Evolutionary conservation across 495 filamentous ascomycete species (phyloP).

Genomic region (Penicillium egyptiacum): DNA sequence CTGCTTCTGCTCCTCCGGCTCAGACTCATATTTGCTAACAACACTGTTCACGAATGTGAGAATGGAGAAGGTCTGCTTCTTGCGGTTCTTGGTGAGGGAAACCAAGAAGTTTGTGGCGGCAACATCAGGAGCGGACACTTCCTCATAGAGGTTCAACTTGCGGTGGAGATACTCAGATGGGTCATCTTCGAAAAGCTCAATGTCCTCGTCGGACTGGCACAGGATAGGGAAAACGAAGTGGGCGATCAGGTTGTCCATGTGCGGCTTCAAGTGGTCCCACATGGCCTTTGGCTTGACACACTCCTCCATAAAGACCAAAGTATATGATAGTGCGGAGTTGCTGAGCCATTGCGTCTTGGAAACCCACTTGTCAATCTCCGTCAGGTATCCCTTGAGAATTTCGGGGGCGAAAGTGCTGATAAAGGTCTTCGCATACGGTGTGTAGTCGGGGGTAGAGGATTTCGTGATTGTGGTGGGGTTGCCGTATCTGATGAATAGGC

Average conservation of each 20-base stretch:
- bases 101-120: slow-evolving; percentile 96
- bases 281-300: slow-evolving; percentile 96
- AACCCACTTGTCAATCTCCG: slow-evolving; percentile 95
- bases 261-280: slow-evolving; percentile 91
- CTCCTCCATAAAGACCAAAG: slow-evolving; percentile 89
- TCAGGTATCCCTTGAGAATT: slow-evolving; percentile 88
- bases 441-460: slow-evolving; percentile 66
- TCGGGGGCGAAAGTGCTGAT: slow-evolving; percentile 89
- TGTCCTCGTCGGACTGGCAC: slow-evolving; percentile 88
- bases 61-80: slow-evolving; percentile 93
- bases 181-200: slow-evolving; percentile 90
- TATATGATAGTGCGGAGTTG: slow-evolving; percentile 88
- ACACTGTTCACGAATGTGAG: slow-evolving; percentile 90
- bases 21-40: slow-evolving; percentile 84
- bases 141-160: slow-evolving; percentile 97
- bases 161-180: slow-evolving; percentile 95
- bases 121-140: slow-evolving; percentile 92
- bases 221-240: slow-evolving; percentile 95
- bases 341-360: slow-evolving; percentile 92
- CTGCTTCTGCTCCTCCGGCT: slow-evolving; percentile 82
- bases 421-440: slow-evolving; percentile 83
- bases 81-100: slow-evolving; percentile 87
- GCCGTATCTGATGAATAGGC: slow-evolving; percentile 94
- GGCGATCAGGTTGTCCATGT: slow-evolving; percentile 85
- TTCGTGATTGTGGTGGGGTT: slow-evolving; percentile 71